Percentiles rank a stretch among this genome's conserved stretches.
These are phyloP conservation scores for Sclerotinia trifoliorum DNA, from an alignment of 2,329 filamentous ascomycete genomes.

Conservation along the genomic window DNA sequence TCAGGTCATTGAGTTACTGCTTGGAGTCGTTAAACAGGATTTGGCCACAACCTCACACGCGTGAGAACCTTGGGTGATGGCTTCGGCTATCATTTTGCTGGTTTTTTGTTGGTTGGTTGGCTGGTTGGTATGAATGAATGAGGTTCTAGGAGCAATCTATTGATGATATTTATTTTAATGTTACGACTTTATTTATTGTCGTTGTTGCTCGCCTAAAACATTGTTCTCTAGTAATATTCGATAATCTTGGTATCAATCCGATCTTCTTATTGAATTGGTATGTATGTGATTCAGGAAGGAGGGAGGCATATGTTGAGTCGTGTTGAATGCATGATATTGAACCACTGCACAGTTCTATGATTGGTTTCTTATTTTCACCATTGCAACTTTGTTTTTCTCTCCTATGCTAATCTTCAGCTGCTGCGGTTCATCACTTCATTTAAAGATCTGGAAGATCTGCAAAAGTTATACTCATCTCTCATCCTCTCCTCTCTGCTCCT, in stretches of 20 bases:
- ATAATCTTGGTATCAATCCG: neutral
- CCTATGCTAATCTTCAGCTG: neutral
- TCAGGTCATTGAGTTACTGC: neutral
- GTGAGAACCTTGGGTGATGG: neutral
- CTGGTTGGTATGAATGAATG: neutral
- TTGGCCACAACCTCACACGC: neutral
- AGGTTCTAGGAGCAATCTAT: neutral
- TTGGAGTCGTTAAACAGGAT: neutral
- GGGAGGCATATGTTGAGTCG: neutral
- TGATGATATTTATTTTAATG: neutral
- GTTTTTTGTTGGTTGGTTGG: neutral
- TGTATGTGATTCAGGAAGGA: too few species aligned
- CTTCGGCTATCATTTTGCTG: neutral
- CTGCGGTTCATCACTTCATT: neutral
- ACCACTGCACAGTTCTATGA: too few species aligned
- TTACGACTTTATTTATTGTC: neutral
- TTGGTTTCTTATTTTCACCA: neutral
- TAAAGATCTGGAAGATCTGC: neutral
- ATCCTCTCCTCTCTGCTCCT: neutral
- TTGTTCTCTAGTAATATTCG: neutral
- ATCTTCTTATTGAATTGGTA: too few species aligned
- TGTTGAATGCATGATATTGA: neutral
- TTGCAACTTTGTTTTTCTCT: neutral
- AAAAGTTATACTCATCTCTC: neutral
- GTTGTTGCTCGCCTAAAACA: neutral